Conservation (phyloP, 371 early-diverging fungal species). For the Rhizomucor miehei region DNA sequence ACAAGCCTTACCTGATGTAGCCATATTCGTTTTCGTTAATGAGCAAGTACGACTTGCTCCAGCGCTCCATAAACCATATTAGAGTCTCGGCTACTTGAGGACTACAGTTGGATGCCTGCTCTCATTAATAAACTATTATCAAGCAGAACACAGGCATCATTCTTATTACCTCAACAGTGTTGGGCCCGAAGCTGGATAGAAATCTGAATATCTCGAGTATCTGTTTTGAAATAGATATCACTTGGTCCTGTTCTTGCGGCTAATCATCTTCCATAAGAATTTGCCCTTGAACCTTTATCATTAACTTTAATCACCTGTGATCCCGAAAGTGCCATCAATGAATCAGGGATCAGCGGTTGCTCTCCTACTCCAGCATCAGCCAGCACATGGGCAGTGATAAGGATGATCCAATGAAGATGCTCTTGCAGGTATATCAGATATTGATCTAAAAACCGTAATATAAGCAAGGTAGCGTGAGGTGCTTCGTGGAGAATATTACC, state of each 20-base stretch:
- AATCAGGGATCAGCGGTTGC: slow-evolving; percentile 67
- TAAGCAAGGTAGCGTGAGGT: no score
- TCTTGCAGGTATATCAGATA: slow-evolving; percentile 52
- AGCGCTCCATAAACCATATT: slow-evolving; percentile 75
- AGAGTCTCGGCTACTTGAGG: slow-evolving; percentile 72
- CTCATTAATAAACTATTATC: not conserved
- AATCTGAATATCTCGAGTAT: slow-evolving; percentile 50
- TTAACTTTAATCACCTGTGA: slow-evolving; percentile 22
- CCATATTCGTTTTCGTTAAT: slow-evolving; percentile 60
- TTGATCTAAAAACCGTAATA: no score
- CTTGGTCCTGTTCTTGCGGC: slow-evolving; percentile 46
- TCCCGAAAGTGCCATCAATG: slow-evolving; percentile 61
- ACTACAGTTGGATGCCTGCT: slow-evolving; percentile 61
- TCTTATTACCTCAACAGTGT: slow-evolving; percentile 39
- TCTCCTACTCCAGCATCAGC: slow-evolving; percentile 72
- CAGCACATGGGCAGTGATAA: slow-evolving; percentile 66
- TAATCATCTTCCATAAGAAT: slow-evolving; percentile 1
- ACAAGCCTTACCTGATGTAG: slow-evolving; percentile 43
- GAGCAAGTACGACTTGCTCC: slow-evolving; percentile 72
- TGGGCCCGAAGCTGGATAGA: slow-evolving; percentile 33
- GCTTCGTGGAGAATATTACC: no score
- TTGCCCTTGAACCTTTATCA: not conserved
- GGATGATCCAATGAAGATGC: slow-evolving; percentile 73
- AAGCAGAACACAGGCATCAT: not conserved
- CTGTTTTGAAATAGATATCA: slow-evolving; percentile 49